phyloP scores from a whole-genome alignment of 352 stramenopile genomes.

The Globisporangium nodosum region DNA sequence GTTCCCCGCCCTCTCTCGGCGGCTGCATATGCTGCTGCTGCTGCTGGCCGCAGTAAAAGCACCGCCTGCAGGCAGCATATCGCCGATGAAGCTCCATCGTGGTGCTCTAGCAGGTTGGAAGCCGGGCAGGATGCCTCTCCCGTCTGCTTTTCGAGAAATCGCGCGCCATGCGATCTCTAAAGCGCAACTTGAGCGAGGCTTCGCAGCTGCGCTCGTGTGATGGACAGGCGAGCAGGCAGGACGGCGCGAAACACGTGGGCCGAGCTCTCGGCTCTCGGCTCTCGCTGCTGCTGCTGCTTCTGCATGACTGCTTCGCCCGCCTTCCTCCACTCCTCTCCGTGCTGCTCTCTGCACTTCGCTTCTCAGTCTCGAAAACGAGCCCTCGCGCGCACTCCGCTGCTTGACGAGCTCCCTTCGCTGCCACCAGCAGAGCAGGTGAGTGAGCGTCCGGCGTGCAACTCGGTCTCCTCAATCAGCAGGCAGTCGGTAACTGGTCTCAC shows the following conservation, averaged over 20 bases:
- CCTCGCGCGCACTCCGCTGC: neutral
- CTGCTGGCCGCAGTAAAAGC: neutral
- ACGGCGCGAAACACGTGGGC: neutral
- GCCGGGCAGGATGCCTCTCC: neutral
- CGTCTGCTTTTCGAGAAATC: conserved; percentile 2
- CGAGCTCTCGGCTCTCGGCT: neutral
- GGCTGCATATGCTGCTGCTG: too few species aligned
- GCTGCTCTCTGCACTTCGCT: neutral
- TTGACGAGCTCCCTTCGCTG: neutral
- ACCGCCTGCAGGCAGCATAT: neutral
- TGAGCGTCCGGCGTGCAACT: neutral
- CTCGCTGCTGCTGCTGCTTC: neutral
- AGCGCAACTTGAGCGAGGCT: neutral
- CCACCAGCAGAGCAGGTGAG: neutral
- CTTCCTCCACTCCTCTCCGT: neutral
- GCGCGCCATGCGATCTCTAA: neutral
- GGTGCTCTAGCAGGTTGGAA: neutral
- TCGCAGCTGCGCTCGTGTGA: conserved; percentile 1
- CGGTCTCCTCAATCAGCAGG: neutral
- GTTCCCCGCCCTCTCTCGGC: neutral
- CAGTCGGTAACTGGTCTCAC: neutral
- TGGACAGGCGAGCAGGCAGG: neutral
- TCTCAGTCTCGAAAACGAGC: neutral
- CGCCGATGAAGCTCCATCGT: too few species aligned
- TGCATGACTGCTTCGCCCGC: neutral